Conservation (phyloP, 805 yeast species). For the Candida manassasensis region DNA sequence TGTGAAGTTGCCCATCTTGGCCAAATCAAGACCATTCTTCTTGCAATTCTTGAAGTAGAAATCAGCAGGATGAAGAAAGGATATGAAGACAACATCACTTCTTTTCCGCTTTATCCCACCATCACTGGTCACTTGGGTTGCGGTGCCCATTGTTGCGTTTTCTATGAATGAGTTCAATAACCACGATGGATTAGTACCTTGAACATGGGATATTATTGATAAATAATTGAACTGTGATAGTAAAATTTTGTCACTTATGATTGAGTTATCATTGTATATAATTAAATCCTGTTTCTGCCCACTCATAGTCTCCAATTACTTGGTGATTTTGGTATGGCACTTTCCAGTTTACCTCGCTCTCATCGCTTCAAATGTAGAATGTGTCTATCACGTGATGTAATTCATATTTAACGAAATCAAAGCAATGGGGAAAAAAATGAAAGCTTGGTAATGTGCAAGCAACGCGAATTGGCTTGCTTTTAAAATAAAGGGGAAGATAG, state of each 20-base stretch:
- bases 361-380: too few relatives aligned
- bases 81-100: conserved; percentile 30
- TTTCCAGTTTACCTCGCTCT: background rate
- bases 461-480: background rate
- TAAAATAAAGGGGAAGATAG: background rate
- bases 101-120: conserved; percentile 14
- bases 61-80: conserved; percentile 31
- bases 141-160: conserved; percentile 44
- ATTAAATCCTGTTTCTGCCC: conserved; percentile 55
- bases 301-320: conserved; percentile 2
- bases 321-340: background rate
- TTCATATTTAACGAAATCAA: background rate
- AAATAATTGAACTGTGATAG: conserved; percentile 14
- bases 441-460: background rate
- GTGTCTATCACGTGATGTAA: conserved; percentile 1
- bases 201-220: conserved; percentile 28
- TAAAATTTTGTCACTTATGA: conserved; percentile 27
- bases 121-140: conserved; percentile 34
- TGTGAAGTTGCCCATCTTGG: conserved; percentile 20
- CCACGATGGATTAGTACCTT: conserved; percentile 65
- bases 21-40: conserved; percentile 36
- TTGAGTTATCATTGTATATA: conserved; percentile 47
- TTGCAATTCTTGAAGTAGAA: conserved; percentile 31
- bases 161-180: conserved; percentile 52
- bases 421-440: background rate